Conservation (phyloP, 2,329 filamentous ascomycete genomes). For the Diaporthe longicolla region DNA sequence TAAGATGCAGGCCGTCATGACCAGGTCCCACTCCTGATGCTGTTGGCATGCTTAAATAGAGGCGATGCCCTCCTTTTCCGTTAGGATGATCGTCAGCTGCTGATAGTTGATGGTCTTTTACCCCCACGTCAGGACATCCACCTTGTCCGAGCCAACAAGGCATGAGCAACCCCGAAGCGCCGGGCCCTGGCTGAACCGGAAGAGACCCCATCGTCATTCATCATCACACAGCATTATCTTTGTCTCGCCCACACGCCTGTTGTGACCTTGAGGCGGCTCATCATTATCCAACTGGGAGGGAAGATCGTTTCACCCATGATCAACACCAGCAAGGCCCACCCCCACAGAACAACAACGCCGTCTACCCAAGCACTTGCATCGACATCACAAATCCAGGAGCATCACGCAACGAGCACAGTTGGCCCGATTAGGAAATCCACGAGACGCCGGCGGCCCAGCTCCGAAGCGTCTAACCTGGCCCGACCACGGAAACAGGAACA, state of each 20-base stretch:
- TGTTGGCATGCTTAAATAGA: conserved; percentile 40
- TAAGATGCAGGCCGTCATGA: conserved; percentile 13
- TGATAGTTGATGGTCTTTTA: conserved; percentile 38
- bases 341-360: conserved; percentile 1
- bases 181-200: background rate
- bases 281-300: background rate
- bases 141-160: conserved; percentile 13
- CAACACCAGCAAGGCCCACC: conserved; percentile 12
- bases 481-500: conserved; percentile 4
- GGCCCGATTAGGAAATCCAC: conserved; percentile 40
- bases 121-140: conserved; percentile 35
- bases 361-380: background rate
- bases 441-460: conserved; percentile 40
- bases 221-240: conserved; percentile 15
- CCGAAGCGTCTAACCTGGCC: conserved; percentile 37
- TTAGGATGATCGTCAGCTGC: conserved; percentile 31
- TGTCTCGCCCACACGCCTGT: background rate
- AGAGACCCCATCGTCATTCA: background rate
- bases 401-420: conserved; percentile 16
- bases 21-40: conserved; percentile 3
- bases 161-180: background rate
- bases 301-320: background rate
- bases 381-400: conserved; percentile 2
- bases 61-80: conserved; percentile 32
- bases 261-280: background rate